Percentiles rank a stretch among this genome's conserved stretches.
Evolutionary conservation across 2,329 filamentous ascomycete species (phyloP).

Genomic region (Colletotrichum abscissum): DNA sequence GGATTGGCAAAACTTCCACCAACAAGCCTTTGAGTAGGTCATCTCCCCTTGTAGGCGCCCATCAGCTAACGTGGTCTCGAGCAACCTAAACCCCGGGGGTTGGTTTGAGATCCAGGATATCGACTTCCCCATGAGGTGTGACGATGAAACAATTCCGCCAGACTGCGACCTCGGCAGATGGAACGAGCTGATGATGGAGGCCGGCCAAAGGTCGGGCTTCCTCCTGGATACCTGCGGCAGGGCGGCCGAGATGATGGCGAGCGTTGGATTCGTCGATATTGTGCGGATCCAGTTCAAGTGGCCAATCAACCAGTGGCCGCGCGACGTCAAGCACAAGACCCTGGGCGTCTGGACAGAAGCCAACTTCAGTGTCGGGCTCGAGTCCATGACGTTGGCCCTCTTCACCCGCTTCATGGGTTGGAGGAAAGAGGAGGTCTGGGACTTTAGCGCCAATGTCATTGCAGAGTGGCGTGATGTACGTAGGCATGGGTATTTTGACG

Average conservation of each 20-base stretch:
- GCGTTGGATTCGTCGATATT: constrained; percentile 41
- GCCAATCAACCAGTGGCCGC: constrained; percentile 44
- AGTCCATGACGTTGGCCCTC: constrained; percentile 41
- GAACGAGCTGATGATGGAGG: constrained; percentile 45
- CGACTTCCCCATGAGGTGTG: constrained; percentile 44
- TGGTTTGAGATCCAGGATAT: constrained; percentile 53
- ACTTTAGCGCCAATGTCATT: constrained; percentile 38
- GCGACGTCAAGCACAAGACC: constrained; percentile 40
- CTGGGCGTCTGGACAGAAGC: constrained; percentile 39
- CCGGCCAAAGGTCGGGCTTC: constrained; percentile 41
- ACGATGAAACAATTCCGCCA: constrained; percentile 42
- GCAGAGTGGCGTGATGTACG: constrained; percentile 34
- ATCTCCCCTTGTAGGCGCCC: background rate
- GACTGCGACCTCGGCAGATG: constrained; percentile 41
- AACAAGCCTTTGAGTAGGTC: constrained; percentile 38
- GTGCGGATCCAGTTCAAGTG: constrained; percentile 40
- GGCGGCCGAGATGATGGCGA: constrained; percentile 42
- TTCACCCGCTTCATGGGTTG: constrained; percentile 43
- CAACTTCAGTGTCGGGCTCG: constrained; percentile 39
- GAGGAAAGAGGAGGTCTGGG: constrained; percentile 40
- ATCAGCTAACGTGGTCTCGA: constrained; percentile 1
- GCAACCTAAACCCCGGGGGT: constrained; percentile 47
- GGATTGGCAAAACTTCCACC: constrained; percentile 42
- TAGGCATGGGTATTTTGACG: constrained; percentile 37
- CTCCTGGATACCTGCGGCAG: constrained; percentile 42